Evolutionary conservation across 139 green algal genomes (phyloP), one percentile per base, ranked within the genome.

Genomic region (Chlamydomonas sphaeroides): DNA sequence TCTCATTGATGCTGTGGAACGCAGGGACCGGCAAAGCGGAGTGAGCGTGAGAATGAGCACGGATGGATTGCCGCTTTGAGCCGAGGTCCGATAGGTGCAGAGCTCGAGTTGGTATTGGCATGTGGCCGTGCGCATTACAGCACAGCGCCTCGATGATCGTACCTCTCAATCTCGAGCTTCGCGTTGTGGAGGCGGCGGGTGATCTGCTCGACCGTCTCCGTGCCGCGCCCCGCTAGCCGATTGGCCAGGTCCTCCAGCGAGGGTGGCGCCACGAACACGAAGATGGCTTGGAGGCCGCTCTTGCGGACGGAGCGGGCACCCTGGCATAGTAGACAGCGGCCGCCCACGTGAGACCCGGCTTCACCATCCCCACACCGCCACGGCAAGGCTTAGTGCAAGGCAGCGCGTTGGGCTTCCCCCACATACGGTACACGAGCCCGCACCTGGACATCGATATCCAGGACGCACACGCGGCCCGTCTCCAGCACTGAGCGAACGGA

Each of bases 231-330:
- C 1, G 88, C 78, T 41, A 98, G 83, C 3, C 95, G 85, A 39
- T 84, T 78, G 65, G 96, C 94, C 41, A 98, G 86, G 86, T 97
- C 95, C 65, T 97, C 91, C 25, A 89, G 62, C 0, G 74, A 89
- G 3, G 95, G 95, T 2, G 95, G 95, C 3, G 93, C 91, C 2
- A 98, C 82, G 77, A 98, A 98, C 18, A 98, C 92, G 66, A 97
- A 97, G 56, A 98, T 92, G 49, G 91, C 93, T 53, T 83, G 41
- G n/a, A 86, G 20, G 3, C 38, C 70, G 26, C 82, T 68, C 89
- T 77, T 83, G 2, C 87, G 65, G 53, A 91, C 42, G 23, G 76
- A 51, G 20, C 89, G 76, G 0, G 89, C 89, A 26, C 89, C 94
- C 84, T 97, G 93, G 36, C 11, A 53, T 14, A 53, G 45, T 14